A percentile compares a stretch with the other conserved stretches of the same genome.
These are phyloP conservation scores for Ophiostoma quercus DNA, from an alignment of 2,329 filamentous ascomycete species.

Conservation along the genomic window DNA sequence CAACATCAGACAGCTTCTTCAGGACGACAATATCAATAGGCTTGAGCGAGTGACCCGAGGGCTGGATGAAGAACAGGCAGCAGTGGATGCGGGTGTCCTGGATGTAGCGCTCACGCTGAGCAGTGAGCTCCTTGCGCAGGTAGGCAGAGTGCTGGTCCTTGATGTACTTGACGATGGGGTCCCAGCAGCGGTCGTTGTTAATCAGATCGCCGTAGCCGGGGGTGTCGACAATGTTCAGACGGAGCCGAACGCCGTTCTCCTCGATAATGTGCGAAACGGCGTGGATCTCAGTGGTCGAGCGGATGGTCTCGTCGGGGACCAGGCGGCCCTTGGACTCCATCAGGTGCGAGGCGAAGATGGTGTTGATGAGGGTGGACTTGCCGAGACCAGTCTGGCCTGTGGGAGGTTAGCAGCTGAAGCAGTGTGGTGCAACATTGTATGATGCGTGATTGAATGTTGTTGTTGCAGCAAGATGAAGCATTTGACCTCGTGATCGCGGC, in stretches of 20 bases:
- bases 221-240: constrained; percentile 98
- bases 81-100: constrained; percentile 99
- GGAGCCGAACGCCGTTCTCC: constrained; percentile 95
- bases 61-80: constrained; percentile 99
- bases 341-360: constrained; percentile 98
- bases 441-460: too few relatives aligned
- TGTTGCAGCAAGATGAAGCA: background rate
- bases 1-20: constrained; percentile 98
- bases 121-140: constrained; percentile 97
- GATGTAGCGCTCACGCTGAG: constrained; percentile 97
- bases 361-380: constrained; percentile 99
- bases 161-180: constrained; percentile 99
- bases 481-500: constrained; percentile 6
- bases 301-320: constrained; percentile 84
- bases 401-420: background rate
- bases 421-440: background rate
- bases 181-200: constrained; percentile 99
- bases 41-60: constrained; percentile 95
- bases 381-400: constrained; percentile 95
- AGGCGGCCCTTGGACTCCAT: constrained; percentile 98
- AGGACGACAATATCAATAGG: constrained; percentile 98
- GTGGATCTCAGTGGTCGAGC: constrained; percentile 96
- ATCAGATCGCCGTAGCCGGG: constrained; percentile 97
- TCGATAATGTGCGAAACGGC: constrained; percentile 97
- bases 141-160: constrained; percentile 99